Evolutionary conservation across 2,329 filamentous ascomycete genomes (phyloP).

Genomic region (Magnaporthales sp.): DNA sequence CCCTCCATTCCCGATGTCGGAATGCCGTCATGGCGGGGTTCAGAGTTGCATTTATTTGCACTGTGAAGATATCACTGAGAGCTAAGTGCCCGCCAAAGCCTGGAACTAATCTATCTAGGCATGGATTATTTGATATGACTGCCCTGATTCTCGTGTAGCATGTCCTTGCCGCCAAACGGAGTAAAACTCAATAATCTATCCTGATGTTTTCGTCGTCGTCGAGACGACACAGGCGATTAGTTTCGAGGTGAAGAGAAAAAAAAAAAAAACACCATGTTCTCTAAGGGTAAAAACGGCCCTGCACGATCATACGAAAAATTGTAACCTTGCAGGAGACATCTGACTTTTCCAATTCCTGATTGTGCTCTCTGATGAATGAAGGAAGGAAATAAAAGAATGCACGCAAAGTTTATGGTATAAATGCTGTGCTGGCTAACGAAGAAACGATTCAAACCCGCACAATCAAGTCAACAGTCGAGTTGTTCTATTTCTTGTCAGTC

Average conservation of each 20-base stretch:
- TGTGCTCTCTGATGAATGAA: not conserved
- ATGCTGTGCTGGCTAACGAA: not conserved
- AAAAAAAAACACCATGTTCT: not conserved
- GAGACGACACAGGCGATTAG: no score
- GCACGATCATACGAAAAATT: no score
- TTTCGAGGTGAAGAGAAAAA: no score
- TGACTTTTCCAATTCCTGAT: not conserved
- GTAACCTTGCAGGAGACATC: no score
- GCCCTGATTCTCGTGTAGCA: no score
- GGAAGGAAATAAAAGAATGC: not conserved
- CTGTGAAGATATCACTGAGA: not conserved
- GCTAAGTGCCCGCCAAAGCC: no score
- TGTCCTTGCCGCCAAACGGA: no score
- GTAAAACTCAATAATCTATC: no score
- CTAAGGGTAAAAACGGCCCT: not conserved
- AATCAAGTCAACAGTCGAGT: not conserved
- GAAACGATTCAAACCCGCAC: not conserved
- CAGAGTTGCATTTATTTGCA: not conserved
- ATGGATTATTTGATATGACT: no score
- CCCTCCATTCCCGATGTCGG: not conserved
- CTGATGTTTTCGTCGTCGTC: no score
- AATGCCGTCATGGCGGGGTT: not conserved
- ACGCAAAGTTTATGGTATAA: not conserved
- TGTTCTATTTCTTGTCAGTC: slow-evolving; percentile 19
- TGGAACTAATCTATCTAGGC: no score